Conservation (phyloP, 1,139 yeast species). For the Geotrichum reessii region DNA sequence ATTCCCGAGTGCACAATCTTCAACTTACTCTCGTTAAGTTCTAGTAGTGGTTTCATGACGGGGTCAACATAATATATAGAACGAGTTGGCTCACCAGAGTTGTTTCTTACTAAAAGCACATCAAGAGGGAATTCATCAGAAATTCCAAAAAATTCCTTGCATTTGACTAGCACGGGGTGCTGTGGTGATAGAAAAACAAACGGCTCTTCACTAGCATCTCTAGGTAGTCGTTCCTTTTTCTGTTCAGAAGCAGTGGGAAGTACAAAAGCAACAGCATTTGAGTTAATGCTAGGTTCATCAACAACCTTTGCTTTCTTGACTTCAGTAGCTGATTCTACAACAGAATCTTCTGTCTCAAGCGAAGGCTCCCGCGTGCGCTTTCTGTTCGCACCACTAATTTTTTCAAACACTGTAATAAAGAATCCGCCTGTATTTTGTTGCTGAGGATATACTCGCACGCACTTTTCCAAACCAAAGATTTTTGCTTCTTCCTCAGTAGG, state of each 20-base stretch:
- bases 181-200: conserved; percentile 67
- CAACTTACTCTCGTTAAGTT: conserved; percentile 65
- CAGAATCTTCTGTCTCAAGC: conserved; percentile 28
- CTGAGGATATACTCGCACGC: conserved; percentile 94
- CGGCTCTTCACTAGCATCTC: conserved; percentile 93
- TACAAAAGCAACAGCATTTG: conserved; percentile 5
- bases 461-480: conserved; percentile 59
- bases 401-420: conserved; percentile 89
- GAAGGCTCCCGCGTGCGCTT: conserved; percentile 33
- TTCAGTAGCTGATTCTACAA: conserved; percentile 19
- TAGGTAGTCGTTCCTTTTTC: conserved; percentile 64
- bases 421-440: conserved; percentile 98
- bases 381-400: conserved; percentile 41
- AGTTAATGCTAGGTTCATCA: conserved; percentile 23
- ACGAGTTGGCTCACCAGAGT: conserved; percentile 91
- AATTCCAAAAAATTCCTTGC: conserved; percentile 86
- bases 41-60: conserved; percentile 58
- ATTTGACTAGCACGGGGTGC: conserved; percentile 61
- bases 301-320: conserved; percentile 30
- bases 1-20: conserved; percentile 91
- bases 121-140: conserved; percentile 55
- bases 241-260: no score
- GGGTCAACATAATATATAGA: conserved; percentile 87
- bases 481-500: conserved; percentile 69
- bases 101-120: conserved; percentile 80